Evolutionary conservation across 2,329 filamentous ascomycete species (phyloP), one percentile per base, ranked within the genome.

Genomic region (Colletotrichum siamense): DNA sequence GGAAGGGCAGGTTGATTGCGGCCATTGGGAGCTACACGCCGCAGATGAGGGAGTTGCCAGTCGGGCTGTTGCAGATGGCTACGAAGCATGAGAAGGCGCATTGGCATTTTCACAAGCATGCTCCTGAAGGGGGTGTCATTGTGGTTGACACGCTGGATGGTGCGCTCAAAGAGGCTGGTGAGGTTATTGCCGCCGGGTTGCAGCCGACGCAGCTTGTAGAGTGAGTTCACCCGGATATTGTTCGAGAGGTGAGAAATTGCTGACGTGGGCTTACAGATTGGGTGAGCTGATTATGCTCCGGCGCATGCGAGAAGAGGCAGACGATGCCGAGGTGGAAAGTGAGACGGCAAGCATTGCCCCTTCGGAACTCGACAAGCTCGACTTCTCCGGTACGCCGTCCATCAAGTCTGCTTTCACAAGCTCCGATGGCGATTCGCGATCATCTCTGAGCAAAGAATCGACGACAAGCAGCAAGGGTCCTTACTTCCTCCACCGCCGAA

Each of bases 41-140:
- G 5, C 79, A 94, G 70, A 98, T 98, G 95, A 89, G 93, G 61
- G 96, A 99, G 84, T 82, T 99, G 22, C 95, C 96, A 15, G 91
- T 93, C 1, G 95, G 95, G 59, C 88, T 98, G 65, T 86, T 99
- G 15, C 86, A 89, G 8, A 91, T 95, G 81, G 92, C 91, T 0
- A 87, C 88, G 0, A 87, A 86, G 79, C 86, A 89, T 39, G 83
- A 87, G 26, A 81, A 82, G 24, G 81, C 85, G 18, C 85, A 88
- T 68, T 85, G 89, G 16, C 93, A 95, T 82, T 92, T 92, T 76
- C 94, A 95, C 82, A 94, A 89, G 80, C 91, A 93, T 77, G 91
- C 91, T 0, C 83, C 87, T 4, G 93, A 94, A 79, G 92, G 92
- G 0, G 92, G 92, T 0, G 92, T 91, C 16, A 88, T 95, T 30